Percentiles rank a stretch among this genome's conserved stretches.
Conservation (phyloP, 768 basidiomycete species). For the Mycena albidolilacea region DNA sequence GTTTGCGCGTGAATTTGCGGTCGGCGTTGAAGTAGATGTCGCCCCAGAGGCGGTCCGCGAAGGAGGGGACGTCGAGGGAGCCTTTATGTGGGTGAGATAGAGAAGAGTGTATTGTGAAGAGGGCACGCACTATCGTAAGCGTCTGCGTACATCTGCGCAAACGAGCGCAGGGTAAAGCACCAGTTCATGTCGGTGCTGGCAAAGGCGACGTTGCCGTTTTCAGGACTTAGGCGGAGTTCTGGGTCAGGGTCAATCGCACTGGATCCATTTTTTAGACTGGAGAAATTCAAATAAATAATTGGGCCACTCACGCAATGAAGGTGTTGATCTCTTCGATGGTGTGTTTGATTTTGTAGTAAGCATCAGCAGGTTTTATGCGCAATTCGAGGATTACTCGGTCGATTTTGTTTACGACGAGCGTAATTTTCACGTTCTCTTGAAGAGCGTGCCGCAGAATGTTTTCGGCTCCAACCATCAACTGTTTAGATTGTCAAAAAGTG, state of each 20-base stretch:
- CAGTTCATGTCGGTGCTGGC: constrained; percentile 98
- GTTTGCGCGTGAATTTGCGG: constrained; percentile 92
- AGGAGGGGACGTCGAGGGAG: constrained; percentile 84
- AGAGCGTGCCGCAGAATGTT: constrained; percentile 90
- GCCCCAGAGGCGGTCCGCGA: constrained; percentile 96
- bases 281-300: constrained; percentile 1
- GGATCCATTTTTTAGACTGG: constrained; percentile 17
- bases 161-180: constrained; percentile 96
- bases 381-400: constrained; percentile 97
- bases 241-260: constrained; percentile 92
- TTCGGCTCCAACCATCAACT: constrained; percentile 96
- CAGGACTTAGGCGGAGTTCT: constrained; percentile 90
- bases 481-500: constrained; percentile 39
- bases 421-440: constrained; percentile 91
- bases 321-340: constrained; percentile 99
- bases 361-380: constrained; percentile 94
- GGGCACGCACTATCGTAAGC: constrained; percentile 76
- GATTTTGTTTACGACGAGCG: constrained; percentile 97
- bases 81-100: constrained; percentile 56
- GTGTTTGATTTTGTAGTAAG: constrained; percentile 99
- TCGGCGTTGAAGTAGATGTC: constrained; percentile 95
- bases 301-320: constrained; percentile 82
- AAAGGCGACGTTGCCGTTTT: constrained; percentile 96
- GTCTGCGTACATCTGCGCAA: constrained; percentile 96
- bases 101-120: background rate